Conservation (phyloP, 352 stramenopile species). For the Thraustotheca clavata region DNA sequence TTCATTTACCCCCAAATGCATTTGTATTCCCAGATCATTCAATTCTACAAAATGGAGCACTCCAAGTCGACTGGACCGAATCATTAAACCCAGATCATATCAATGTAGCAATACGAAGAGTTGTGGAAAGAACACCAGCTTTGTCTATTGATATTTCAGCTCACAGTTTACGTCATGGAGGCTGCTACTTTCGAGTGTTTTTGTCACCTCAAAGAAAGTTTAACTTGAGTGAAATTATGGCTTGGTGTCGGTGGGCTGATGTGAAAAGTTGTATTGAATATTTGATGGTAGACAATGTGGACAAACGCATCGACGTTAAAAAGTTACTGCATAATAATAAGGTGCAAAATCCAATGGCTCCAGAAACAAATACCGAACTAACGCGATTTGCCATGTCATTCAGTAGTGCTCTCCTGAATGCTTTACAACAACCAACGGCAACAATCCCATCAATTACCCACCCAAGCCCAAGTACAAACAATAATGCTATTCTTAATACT, state of each 20-base stretch:
- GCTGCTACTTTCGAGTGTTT: slow-evolving; percentile 3
- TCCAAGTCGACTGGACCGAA: background rate
- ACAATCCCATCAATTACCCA: too few relatives aligned
- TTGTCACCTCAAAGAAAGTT: background rate
- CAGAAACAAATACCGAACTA: too few relatives aligned
- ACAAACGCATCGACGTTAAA: background rate
- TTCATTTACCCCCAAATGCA: background rate
- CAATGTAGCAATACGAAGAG: background rate
- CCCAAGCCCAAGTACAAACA: too few relatives aligned
- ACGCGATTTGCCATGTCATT: too few relatives aligned
- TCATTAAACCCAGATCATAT: slow-evolving; percentile 1
- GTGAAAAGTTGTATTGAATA: slow-evolving; percentile 4
- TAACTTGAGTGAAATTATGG: slow-evolving; percentile 7
- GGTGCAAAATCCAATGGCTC: too few relatives aligned
- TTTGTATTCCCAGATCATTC: slow-evolving; percentile 4
- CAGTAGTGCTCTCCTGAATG: too few relatives aligned
- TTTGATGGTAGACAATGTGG: slow-evolving; percentile 8
- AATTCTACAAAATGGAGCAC: background rate
- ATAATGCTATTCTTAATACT: too few relatives aligned
- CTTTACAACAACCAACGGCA: too few relatives aligned
- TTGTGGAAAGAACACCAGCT: background rate
- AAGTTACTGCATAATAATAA: too few relatives aligned
- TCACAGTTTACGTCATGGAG: background rate
- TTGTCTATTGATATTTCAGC: slow-evolving; percentile 2
- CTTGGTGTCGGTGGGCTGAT: background rate